Percentiles rank a stretch among this genome's conserved stretches.
phyloP scores from a whole-genome alignment of 176 grass and related monocot genomes.

The Musa troglodytarum region DNA sequence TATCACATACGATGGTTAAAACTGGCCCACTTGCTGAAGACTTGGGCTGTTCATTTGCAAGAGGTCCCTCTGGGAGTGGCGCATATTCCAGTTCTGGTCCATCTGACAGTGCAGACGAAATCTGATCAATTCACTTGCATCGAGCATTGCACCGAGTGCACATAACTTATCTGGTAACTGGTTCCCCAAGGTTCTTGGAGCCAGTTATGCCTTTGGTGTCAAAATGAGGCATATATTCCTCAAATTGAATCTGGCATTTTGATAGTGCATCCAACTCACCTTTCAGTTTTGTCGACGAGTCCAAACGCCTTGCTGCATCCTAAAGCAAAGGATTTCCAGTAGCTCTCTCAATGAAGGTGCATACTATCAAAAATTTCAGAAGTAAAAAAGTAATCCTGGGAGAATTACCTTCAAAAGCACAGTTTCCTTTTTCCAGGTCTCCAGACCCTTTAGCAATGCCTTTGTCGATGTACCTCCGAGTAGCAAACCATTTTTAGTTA shows the following conservation, averaged over 20 bases:
- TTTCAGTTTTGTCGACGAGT: not conserved
- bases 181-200: not conserved
- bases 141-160: not conserved
- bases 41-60: not conserved
- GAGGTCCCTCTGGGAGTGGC: conserved; percentile 3
- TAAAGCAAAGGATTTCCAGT: not conserved
- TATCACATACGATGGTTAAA: not conserved
- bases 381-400: not conserved
- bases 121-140: conserved; percentile 2
- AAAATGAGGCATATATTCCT: not conserved
- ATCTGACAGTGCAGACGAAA: not conserved
- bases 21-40: conserved; percentile 7
- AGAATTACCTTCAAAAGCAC: not conserved
- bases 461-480: conserved; percentile 7
- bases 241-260: not conserved
- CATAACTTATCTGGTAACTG: not conserved
- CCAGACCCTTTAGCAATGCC: conserved; percentile 6
- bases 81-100: conserved; percentile 17
- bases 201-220: not conserved
- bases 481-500: not conserved
- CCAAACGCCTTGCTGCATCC: not conserved
- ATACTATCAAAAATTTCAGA: not conserved
- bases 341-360: not conserved
- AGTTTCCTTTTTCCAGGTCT: conserved; percentile 9
- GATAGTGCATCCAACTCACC: not conserved